These are phyloP conservation scores for Vanrija sp. DNA, from an alignment of 1,284 basidiomycete species.

Conservation along the genomic window DNA sequence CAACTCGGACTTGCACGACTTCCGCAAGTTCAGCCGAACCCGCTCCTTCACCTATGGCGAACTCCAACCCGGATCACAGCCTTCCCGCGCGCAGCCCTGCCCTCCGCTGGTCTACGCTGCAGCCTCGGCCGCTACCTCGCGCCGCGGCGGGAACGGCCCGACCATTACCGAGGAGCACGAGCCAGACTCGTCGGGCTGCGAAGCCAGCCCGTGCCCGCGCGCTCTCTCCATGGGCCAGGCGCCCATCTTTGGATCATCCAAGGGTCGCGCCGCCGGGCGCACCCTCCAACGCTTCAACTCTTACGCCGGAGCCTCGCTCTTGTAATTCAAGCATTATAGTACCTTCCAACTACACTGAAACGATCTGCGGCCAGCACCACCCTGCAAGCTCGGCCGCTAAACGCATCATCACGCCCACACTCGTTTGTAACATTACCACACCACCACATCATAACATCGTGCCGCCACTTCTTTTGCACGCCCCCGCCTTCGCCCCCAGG, in stretches of 20 bases:
- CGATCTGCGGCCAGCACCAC: not conserved
- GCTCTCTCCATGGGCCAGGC: constrained; percentile 26
- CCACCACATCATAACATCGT: not conserved
- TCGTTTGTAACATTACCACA: constrained; percentile 5
- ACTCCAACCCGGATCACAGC: constrained; percentile 14
- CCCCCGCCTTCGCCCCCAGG: not conserved
- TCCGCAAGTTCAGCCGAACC: constrained; percentile 82
- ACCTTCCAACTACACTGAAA: not conserved
- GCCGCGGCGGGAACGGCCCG: constrained; percentile 20
- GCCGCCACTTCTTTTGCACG: not conserved
- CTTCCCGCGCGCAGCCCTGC: constrained; percentile 25
- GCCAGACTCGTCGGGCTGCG: constrained; percentile 23
- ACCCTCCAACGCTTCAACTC: constrained; percentile 13
- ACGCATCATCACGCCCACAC: not conserved
- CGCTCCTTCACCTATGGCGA: constrained; percentile 83
- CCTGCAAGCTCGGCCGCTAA: not conserved
- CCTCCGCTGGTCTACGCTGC: constrained; percentile 43
- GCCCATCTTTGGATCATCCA: constrained; percentile 45
- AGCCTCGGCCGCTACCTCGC: constrained; percentile 33
- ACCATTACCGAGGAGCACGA: constrained; percentile 39
- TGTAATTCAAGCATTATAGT: no score
- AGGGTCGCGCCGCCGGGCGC: constrained; percentile 25
- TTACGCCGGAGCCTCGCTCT: constrained; percentile 8
- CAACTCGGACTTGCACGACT: constrained; percentile 80
- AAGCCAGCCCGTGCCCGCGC: constrained; percentile 34